Evolutionary conservation across 169 alveolate species (phyloP).

Genomic region (Eimeria sp.): DNA sequence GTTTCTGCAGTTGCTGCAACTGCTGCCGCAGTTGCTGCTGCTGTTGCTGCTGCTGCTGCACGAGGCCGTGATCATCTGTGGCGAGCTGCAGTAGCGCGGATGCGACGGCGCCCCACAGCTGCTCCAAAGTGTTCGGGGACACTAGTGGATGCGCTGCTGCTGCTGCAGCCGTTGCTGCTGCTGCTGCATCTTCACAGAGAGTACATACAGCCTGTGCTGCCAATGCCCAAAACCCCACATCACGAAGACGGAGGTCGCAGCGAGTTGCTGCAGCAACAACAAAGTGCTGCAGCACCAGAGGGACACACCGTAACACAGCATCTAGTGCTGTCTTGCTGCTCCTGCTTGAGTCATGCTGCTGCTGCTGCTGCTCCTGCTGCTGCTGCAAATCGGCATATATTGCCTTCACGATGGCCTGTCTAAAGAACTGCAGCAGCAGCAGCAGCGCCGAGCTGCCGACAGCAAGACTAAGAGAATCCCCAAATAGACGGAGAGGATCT

Average conservation of each 20-base stretch:
- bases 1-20: conserved; percentile 42
- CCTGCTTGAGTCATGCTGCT: too few species aligned
- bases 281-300: conserved; percentile 56
- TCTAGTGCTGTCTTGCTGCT: background rate
- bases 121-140: background rate
- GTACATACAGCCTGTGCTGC: conserved; percentile 56
- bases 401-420: background rate
- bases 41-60: conserved; percentile 31
- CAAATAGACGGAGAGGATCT: background rate
- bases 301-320: conserved; percentile 21
- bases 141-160: background rate
- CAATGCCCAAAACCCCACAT: conserved; percentile 6
- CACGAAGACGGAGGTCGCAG: background rate
- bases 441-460: conserved; percentile 2
- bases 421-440: conserved; percentile 8
- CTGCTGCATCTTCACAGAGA: conserved; percentile 47
- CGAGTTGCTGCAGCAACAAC: conserved; percentile 63
- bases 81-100: conserved; percentile 54
- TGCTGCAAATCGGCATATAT: background rate
- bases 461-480: conserved; percentile 47
- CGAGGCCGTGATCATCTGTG: conserved; percentile 2
- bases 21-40: background rate
- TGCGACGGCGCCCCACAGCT: conserved; percentile 21
- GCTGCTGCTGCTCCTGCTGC: background rate
- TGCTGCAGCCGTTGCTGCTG: conserved; percentile 43